Conservation (phyloP, 2,329 filamentous ascomycete genomes). For the Metarhizium rileyi region DNA sequence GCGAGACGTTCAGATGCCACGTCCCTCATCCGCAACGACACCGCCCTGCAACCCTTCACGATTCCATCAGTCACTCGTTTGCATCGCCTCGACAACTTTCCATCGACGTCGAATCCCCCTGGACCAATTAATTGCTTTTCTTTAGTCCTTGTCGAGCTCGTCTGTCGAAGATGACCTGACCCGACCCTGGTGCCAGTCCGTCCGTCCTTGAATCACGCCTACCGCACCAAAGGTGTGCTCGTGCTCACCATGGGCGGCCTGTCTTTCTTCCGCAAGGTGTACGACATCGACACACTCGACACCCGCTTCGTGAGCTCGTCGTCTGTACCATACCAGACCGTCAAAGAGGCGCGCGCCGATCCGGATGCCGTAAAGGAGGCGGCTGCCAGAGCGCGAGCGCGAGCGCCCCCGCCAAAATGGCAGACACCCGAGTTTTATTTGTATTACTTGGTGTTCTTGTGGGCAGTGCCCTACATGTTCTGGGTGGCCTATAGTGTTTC, state of each 20-base stretch:
- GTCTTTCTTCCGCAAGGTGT: constrained; percentile 42
- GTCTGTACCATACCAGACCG: constrained; percentile 52
- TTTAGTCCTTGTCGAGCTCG: no score
- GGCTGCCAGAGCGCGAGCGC: constrained; percentile 27
- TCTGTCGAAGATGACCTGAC: not conserved
- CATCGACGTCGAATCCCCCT: not conserved
- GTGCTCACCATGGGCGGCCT: constrained; percentile 31
- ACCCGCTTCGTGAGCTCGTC: constrained; percentile 60
- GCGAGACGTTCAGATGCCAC: no score
- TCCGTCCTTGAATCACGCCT: not conserved
- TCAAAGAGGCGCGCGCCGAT: constrained; percentile 41
- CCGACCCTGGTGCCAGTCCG: not conserved
- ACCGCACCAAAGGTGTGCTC: not conserved
- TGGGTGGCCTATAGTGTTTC: constrained; percentile 84
- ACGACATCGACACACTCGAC: constrained; percentile 54
- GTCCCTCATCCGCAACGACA: no score
- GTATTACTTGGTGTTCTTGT: constrained; percentile 61
- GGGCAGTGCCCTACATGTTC: constrained; percentile 76
- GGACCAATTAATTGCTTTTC: no score
- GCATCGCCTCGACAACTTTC: no score
- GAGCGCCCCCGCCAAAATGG: constrained; percentile 64
- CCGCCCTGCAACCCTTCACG: no score
- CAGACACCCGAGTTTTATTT: constrained; percentile 74
- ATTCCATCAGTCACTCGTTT: no score
- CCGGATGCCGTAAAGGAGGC: constrained; percentile 23